These are phyloP conservation scores for Boletus fagicola DNA, from an alignment of 768 basidiomycete species.

Conservation along the genomic window DNA sequence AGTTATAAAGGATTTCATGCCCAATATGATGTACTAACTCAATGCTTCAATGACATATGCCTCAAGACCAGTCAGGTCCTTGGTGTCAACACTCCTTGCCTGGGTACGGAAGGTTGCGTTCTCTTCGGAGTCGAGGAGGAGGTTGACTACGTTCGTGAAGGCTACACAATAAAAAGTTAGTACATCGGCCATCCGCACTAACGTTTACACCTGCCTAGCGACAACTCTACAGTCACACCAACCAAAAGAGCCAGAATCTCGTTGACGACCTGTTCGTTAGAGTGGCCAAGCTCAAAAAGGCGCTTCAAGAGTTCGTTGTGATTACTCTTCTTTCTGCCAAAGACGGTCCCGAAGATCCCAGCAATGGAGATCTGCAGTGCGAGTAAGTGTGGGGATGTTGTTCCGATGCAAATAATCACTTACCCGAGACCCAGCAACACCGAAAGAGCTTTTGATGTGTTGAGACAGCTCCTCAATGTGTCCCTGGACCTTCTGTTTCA, in stretches of 20 bases:
- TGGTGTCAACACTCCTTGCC: slow-evolving; percentile 31
- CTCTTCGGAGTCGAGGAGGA: slow-evolving; percentile 55
- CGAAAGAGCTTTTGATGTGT: slow-evolving; percentile 54
- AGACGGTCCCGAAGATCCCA: slow-evolving; percentile 48
- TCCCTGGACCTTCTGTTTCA: slow-evolving; percentile 49
- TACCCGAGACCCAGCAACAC: slow-evolving; percentile 45
- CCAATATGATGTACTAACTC: slow-evolving; percentile 45
- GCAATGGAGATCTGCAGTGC: slow-evolving; percentile 30
- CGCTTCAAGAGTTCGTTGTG: slow-evolving; percentile 55
- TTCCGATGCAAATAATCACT: slow-evolving; percentile 1
- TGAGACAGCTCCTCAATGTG: slow-evolving; percentile 53
- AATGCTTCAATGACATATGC: slow-evolving; percentile 67
- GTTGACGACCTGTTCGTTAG: slow-evolving; percentile 63
- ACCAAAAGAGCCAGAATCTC: slow-evolving; percentile 71
- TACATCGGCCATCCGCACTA: background rate
- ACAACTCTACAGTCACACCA: slow-evolving; percentile 63
- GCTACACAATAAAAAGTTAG: slow-evolving; percentile 37
- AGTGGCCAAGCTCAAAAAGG: slow-evolving; percentile 53
- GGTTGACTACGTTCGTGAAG: slow-evolving; percentile 62
- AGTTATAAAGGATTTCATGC: slow-evolving; percentile 2
- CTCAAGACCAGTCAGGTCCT: slow-evolving; percentile 42
- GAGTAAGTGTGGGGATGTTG: background rate
- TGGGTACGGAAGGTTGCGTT: slow-evolving; percentile 37
- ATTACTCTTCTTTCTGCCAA: slow-evolving; percentile 42
- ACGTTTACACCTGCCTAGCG: slow-evolving; percentile 48